phyloP scores from a whole-genome alignment of 345 rosid species.

The Eucalyptus guilfoylei region DNA sequence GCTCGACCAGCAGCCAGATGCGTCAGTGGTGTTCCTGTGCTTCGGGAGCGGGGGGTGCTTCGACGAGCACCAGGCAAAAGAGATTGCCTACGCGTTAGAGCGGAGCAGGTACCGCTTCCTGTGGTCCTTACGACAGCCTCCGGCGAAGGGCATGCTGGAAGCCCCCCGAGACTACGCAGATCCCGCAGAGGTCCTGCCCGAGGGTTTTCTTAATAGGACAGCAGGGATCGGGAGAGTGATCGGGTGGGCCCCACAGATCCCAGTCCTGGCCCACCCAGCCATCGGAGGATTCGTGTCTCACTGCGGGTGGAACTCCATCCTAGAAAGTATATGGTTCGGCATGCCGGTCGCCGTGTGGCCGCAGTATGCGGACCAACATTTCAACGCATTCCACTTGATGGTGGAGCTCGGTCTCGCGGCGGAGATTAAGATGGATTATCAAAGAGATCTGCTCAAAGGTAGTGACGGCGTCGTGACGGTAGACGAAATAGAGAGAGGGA shows the following conservation, averaged over 20 bases:
- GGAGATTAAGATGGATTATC: too few relatives aligned
- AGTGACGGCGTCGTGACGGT: neutral
- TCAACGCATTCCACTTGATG: too few relatives aligned
- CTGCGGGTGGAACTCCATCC: constrained; percentile 51
- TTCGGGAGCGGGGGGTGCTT: too few relatives aligned
- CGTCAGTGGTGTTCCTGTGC: too few relatives aligned
- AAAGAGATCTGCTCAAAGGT: neutral
- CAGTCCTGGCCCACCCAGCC: neutral
- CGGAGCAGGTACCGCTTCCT: too few relatives aligned
- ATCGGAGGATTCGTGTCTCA: constrained; percentile 58
- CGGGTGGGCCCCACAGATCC: constrained; percentile 43
- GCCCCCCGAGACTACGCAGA: neutral
- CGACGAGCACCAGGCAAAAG: too few relatives aligned
- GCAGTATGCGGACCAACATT: too few relatives aligned
- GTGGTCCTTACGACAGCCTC: neutral
- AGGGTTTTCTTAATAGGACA: constrained; percentile 28
- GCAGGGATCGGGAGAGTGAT: constrained; percentile 15
- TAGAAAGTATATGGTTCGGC: constrained; percentile 12
- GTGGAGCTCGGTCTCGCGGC: too few relatives aligned
- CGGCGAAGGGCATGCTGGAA: neutral
- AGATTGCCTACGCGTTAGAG: too few relatives aligned
- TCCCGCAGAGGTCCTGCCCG: constrained; percentile 11
- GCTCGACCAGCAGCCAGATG: too few relatives aligned
- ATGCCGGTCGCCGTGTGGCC: too few relatives aligned
- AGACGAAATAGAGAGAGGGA: constrained; percentile 22